Evolutionary conservation across 148 eudicot species (phyloP), one percentile per base, ranked within the genome.

Genomic region (Amaranthus cruentus): DNA sequence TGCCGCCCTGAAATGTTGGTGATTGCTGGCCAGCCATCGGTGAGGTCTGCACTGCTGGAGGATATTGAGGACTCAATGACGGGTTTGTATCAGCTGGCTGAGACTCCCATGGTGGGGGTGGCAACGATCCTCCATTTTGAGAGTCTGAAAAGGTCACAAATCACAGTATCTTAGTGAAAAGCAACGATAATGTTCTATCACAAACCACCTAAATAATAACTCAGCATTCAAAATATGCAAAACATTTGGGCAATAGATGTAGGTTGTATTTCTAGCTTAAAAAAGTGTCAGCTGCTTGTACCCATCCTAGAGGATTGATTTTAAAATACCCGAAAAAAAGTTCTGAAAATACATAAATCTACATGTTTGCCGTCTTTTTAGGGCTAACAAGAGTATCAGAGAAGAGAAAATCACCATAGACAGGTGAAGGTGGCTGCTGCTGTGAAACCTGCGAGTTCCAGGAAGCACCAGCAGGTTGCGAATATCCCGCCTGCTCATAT

Each of bases 71-170:
- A 63, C 69, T 77, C n/a, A 75, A 77, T 4, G 78, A 72, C 74
- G 76, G 90, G 76, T 68, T 73, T 43, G 79, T 76, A 73, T 89
- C 87, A 12, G 79, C 68, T 10, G 84, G 72, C 70, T 87, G 93
- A 67, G 90, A 84, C 83, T 95, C 98, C 98, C 98, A 95, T 59
- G 98, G 98, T 54, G 98, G 98, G 14, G 92, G 96, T 4, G 98
- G 97, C 63, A 95, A 72, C 7, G 91, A 70, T 44, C 85, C 80
- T 62, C 83, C 84, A 66, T 77, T 85, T 70, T 86, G 81, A 78
- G 85, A 81, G 81, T 88, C 97, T 95, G 81, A 44, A 47, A 28
- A 74, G 74, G 56, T 52, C 55, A 61, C 58, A 59, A 28, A 2
- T 59, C 71, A 51, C 28, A 15, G 46, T 47, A 53, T 10, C 68